Percentiles rank a stretch among this genome's conserved stretches.
phyloP scores from a whole-genome alignment of 108 stramenopile species.

The Stephanodiscus minutulus region DNA sequence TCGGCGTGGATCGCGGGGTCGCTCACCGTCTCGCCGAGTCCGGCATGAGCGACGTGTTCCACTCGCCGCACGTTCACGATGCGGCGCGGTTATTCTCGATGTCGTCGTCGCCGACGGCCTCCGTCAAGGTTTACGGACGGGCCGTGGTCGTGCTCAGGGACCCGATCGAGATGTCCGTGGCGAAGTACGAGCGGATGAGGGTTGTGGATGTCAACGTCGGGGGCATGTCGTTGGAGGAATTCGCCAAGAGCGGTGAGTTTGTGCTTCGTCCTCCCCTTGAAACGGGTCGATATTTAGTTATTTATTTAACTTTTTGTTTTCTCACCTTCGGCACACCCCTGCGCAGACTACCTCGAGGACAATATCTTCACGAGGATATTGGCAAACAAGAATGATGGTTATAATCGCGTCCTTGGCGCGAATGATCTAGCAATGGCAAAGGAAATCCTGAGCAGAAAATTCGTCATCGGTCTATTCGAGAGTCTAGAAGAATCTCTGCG shows the following conservation, averaged over 20 bases:
- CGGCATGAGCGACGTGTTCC: conserved; percentile 17
- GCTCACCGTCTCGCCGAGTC: conserved; percentile 26
- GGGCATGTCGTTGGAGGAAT: conserved; percentile 31
- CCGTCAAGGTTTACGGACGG: conserved; percentile 18
- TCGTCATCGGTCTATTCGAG: conserved; percentile 46
- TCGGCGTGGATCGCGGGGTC: conserved; percentile 26
- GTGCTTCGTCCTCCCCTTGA: not conserved
- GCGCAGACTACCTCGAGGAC: conserved; percentile 27
- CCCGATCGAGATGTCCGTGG: conserved; percentile 30
- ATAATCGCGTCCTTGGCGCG: not conserved
- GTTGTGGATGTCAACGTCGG: conserved; percentile 12
- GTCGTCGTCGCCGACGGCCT: not conserved
- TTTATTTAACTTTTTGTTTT: not conserved
- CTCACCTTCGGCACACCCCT: not conserved
- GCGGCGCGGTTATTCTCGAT: not conserved
- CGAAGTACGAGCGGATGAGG: conserved; percentile 26
- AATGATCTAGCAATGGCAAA: conserved; percentile 42
- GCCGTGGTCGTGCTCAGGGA: conserved; percentile 28
- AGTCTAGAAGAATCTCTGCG: conserved; percentile 30
- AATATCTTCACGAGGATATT: conserved; percentile 45
- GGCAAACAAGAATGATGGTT: conserved; percentile 10
- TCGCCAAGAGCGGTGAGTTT: conserved; percentile 30
- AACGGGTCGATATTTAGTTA: not conserved
- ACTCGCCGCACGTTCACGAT: conserved; percentile 23
- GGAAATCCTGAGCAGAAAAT: conserved; percentile 49